Conservation (phyloP, 164 flowering plant species). For the Chimonanthus salicifolius region DNA sequence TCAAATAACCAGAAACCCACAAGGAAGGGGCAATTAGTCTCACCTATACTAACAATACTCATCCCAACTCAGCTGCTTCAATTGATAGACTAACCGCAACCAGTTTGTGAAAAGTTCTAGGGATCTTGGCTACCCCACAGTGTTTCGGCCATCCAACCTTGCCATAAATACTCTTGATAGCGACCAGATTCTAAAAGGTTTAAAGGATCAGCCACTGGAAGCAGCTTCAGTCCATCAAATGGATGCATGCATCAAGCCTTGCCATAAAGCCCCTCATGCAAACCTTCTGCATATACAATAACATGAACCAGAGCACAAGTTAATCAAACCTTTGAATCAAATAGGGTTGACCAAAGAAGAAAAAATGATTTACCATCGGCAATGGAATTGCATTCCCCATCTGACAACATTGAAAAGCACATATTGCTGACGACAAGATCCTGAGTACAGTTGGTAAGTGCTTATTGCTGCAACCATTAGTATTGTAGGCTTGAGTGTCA, state of each 20-base stretch:
- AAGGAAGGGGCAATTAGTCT: neutral
- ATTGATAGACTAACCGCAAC: neutral
- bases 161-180: neutral
- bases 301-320: neutral
- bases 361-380: neutral
- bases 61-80: neutral
- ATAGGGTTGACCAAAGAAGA: neutral
- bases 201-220: neutral
- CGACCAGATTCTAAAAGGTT: neutral
- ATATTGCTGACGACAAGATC: neutral
- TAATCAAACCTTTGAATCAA: neutral
- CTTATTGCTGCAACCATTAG: neutral
- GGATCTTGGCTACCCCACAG: neutral
- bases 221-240: neutral
- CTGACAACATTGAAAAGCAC: neutral
- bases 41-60: neutral
- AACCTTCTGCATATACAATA: neutral
- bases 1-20: neutral
- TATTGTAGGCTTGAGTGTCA: no score
- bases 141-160: neutral
- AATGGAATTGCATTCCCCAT: neutral
- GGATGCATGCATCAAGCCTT: neutral
- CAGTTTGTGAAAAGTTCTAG: neutral
- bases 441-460: neutral
- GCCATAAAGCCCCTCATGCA: neutral